Evolutionary conservation across 345 rosid species (phyloP), one percentile per base, ranked within the genome.

Genomic region (Acer yangbiense): DNA sequence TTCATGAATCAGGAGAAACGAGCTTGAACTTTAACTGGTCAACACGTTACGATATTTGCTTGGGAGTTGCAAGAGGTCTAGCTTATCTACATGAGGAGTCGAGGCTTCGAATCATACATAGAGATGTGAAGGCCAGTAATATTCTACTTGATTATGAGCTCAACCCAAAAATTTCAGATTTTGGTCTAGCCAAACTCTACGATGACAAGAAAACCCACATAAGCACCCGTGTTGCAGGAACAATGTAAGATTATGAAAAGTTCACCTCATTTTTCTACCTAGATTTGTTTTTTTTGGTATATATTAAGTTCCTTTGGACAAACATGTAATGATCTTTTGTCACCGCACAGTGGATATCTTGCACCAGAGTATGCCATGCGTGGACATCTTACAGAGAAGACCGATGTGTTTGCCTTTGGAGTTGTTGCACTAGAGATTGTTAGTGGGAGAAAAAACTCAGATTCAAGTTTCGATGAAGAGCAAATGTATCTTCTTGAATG

Each of bases 321-420:
- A 3, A 7, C 46, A 43, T 43, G 46, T 11, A 18, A 54, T 54
- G 12, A 17, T 71, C 58, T 5, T 12, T 66, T 65, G 65, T 57
- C 77, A 29, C 46, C 65, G 75, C 71, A 77, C 66, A 84, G 89
- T 14, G 98, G 96, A 23, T 93, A 90, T 72, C 87, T 93, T 17
- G 88, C 94, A 6, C 98, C 94, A 1, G 93, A 91, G 80, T 91
- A 91, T 69, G 96, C 92, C 27, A 89, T 91, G 91, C 88, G 82
- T 39, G 91, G 93, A 29, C 93, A 86, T 71, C 94, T 90, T 0
- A 91, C 90, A 3, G 96, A 93, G 83, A 93, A 93, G 79, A 86
- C 89, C 9, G 93, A 90, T 79, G 93, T 89, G 73, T 91, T 88
- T 79, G 91, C 85, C 6, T 91, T 90, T 65, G 94, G 93, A 44